A percentile compares a stretch with the other conserved stretches of the same genome.
Evolutionary conservation across 1,284 basidiomycete genomes (phyloP).

Genomic region (Rhodotorula sp.): DNA sequence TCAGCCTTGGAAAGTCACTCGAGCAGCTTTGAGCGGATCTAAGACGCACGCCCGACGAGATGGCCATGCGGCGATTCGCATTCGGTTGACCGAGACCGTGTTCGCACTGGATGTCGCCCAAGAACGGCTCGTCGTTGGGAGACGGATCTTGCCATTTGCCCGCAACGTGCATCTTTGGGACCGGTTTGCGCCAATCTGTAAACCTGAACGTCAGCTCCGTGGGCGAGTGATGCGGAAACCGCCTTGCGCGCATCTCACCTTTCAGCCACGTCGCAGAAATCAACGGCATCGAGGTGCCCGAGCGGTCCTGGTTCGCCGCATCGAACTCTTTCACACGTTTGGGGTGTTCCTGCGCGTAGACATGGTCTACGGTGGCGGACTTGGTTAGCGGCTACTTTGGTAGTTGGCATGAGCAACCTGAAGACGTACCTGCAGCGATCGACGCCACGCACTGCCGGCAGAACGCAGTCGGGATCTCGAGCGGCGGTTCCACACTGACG

Average conservation of each 20-base stretch:
- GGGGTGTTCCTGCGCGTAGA: slow-evolving; percentile 67
- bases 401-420: slow-evolving; percentile 5
- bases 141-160: slow-evolving; percentile 59
- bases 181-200: slow-evolving; percentile 67
- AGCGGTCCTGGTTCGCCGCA: slow-evolving; percentile 42
- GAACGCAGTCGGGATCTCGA: slow-evolving; percentile 56
- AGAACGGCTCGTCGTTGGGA: slow-evolving; percentile 62
- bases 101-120: slow-evolving; percentile 64
- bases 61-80: slow-evolving; percentile 41
- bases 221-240: no score
- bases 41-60: slow-evolving; percentile 59
- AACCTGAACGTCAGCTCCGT: no score
- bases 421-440: slow-evolving; percentile 61
- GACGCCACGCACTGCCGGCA: slow-evolving; percentile 62
- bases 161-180: slow-evolving; percentile 68
- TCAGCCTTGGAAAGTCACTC: background rate
- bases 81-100: slow-evolving; percentile 62
- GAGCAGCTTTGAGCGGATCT: background rate
- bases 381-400: background rate
- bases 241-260: slow-evolving; percentile 53
- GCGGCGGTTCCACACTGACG: slow-evolving; percentile 52
- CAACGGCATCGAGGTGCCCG: background rate
- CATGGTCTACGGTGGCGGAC: slow-evolving; percentile 55
- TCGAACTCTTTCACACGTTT: slow-evolving; percentile 61
- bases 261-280: slow-evolving; percentile 74